Evolutionary conservation across 805 yeast species (phyloP).

Genomic region (Dipodascopsis uninucleata): DNA sequence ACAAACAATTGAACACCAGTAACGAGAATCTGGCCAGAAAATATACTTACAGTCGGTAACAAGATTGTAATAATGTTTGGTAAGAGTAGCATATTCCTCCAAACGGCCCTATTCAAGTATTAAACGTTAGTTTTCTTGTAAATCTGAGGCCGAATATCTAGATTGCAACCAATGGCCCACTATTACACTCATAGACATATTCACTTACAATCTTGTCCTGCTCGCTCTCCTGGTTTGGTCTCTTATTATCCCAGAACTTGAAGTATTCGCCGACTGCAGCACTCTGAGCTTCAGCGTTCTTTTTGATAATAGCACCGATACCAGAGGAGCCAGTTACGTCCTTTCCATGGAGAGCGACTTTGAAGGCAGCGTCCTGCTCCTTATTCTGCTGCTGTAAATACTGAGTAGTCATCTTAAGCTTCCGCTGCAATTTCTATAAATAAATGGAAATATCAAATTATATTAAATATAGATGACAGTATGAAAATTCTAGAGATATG

Average conservation of each 20-base stretch:
- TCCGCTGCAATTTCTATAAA: no score
- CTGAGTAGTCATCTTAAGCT: no score
- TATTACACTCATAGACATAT: neutral
- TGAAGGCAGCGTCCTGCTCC: constrained; percentile 60
- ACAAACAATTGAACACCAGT: no score
- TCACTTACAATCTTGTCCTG: constrained; percentile 38
- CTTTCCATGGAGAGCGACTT: constrained; percentile 83
- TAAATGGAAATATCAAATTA: no score
- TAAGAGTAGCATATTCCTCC: constrained; percentile 81
- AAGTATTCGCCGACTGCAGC: constrained; percentile 87
- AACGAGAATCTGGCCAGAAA: neutral
- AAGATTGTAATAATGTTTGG: constrained; percentile 93
- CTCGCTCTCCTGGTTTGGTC: constrained; percentile 62
- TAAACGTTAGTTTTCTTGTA: neutral
- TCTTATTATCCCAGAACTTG: constrained; percentile 96
- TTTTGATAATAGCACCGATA: constrained; percentile 67
- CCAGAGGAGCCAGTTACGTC: constrained; percentile 63
- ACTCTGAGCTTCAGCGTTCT: constrained; percentile 73
- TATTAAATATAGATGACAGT: no score
- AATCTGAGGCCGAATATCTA: neutral
- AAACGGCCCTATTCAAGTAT: constrained; percentile 47
- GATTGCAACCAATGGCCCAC: no score
- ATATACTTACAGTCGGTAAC: constrained; percentile 68
- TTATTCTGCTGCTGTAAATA: constrained; percentile 25
- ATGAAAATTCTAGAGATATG: no score